A percentile compares a stretch with the other conserved stretches of the same genome.
Evolutionary conservation across 768 basidiomycete species (phyloP).

Genomic region (Chlorophyllum brunneum): DNA sequence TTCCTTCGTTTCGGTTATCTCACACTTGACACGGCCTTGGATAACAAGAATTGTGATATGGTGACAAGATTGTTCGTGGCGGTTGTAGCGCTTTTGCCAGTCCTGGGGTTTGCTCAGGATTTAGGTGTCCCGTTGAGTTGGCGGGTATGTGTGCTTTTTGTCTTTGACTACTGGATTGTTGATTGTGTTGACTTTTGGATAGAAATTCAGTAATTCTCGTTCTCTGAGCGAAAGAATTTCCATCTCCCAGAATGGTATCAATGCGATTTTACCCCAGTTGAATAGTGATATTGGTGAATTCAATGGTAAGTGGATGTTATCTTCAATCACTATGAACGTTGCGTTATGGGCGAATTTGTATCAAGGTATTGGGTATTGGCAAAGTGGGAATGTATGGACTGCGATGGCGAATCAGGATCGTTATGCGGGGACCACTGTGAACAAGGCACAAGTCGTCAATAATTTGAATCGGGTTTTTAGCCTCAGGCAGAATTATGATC

Average conservation of each 20-base stretch:
- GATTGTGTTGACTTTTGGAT: not conserved
- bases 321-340: not conserved
- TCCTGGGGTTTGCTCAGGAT: constrained; percentile 28
- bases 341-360: not conserved
- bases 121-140: constrained; percentile 39
- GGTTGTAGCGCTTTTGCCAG: not conserved
- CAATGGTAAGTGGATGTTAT: constrained; percentile 29
- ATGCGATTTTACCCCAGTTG: constrained; percentile 35
- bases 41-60: too few species aligned
- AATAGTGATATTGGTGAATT: constrained; percentile 36
- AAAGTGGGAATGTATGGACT: constrained; percentile 47
- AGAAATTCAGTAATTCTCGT: constrained; percentile 41
- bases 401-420: constrained; percentile 47
- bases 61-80: not conserved
- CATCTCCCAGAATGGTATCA: constrained; percentile 38
- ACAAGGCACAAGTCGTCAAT: constrained; percentile 32
- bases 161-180: not conserved
- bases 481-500: constrained; percentile 37
- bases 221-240: constrained; percentile 34
- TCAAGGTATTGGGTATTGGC: constrained; percentile 51
- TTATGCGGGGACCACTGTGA: constrained; percentile 31
- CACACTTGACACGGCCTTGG: too few species aligned
- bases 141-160: constrained; percentile 31
- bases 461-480: constrained; percentile 39
- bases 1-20: too few species aligned